Evolutionary conservation across 176 grass and related monocot species (phyloP), one percentile per base, ranked within the genome.

Genomic region (Musa schizocarpa): DNA sequence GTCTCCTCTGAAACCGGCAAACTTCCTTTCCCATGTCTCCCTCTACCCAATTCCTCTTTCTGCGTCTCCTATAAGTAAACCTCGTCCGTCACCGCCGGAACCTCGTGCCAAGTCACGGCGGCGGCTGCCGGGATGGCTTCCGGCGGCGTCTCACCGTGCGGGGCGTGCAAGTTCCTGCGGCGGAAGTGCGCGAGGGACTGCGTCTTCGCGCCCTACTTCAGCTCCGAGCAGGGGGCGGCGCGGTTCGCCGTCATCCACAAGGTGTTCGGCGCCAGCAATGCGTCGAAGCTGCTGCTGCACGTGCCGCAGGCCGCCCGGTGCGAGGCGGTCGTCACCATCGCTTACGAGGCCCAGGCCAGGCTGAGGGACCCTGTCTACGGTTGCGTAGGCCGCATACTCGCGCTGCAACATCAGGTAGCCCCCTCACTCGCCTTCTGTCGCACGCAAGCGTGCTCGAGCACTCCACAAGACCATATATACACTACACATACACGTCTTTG

Each of bases 191-290:
- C 63, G 9, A 65, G 21, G 2, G 63, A 65, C 23, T 65, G 63
- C 63, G 20, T 65, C 21, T 65, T 65, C 22, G 63, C 63, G 21
- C 63, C 63, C 63, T 65, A 65, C 63, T 65, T 65, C 63, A 25
- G 63, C 9, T 65, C 57, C 17, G 57, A 61, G 14, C 57, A 61
- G 1, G 57, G 57, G 6, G 57, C 57, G 14, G 19, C 57, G 57
- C 57, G 57, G 13, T 61, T 61, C 57, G 57, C 57, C 17, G 57
- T 19, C 57, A 17, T 61, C 57, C 92, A 96, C 84, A 96, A 96
- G 86, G 92, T 96, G 80, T 96, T 96, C 77, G 92, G 92, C 57
- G 92, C 92, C 73, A 96, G 92, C 84, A 96, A 96, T 80, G 89
- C 92, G 62, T 92, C 92, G 74, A 96, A 96, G 86, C 86, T 96